phyloP scores from a whole-genome alignment of 257 asterid genomes.

The Hygrophila difformis region DNA sequence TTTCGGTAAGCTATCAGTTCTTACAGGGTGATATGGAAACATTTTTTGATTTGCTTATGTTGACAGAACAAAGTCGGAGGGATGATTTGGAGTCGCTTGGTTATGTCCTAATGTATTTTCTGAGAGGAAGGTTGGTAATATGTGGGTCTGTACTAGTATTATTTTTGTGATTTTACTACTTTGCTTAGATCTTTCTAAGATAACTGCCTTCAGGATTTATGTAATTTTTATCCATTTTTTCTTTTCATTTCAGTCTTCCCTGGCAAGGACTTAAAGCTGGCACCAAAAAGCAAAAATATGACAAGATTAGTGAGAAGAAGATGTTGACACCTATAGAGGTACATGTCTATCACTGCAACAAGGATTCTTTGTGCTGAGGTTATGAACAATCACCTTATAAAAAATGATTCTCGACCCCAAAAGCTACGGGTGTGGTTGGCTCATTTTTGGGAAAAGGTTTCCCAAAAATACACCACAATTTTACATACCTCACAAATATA shows the following conservation, averaged over 20 bases:
- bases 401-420: no score
- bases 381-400: no score
- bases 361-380: no score
- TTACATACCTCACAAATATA: no score
- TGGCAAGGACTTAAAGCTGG: conserved; percentile 98
- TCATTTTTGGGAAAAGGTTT: no score
- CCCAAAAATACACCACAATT: no score
- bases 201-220: neutral
- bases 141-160: neutral
- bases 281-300: conserved; percentile 93
- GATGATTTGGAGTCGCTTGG: conserved; percentile 98
- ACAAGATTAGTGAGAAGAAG: conserved; percentile 94
- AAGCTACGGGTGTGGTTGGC: no score
- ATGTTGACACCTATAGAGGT: conserved; percentile 93
- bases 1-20: conserved; percentile 11
- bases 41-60: conserved; percentile 13
- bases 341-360: no score
- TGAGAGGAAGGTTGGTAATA: conserved; percentile 88
- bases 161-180: no score
- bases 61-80: conserved; percentile 92
- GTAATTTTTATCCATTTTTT: conserved; percentile 10
- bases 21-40: conserved; percentile 12
- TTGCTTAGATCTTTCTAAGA: neutral
- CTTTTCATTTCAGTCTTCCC: conserved; percentile 58
- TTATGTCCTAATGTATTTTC: conserved; percentile 92